Percentiles rank a stretch among this genome's conserved stretches.
Evolutionary conservation across 208 protist species (phyloP).

Genomic region (Blastocrithidia nonstop): DNA sequence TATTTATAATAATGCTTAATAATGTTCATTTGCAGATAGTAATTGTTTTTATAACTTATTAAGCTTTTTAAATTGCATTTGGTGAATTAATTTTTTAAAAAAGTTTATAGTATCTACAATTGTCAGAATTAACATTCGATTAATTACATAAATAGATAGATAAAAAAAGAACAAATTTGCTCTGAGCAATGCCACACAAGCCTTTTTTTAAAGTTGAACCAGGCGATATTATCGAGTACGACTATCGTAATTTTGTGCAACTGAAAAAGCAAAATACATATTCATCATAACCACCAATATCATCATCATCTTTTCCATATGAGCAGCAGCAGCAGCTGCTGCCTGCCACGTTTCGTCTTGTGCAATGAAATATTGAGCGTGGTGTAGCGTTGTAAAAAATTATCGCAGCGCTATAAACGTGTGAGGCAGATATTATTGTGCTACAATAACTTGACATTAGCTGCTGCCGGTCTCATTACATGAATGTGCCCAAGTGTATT

Average conservation of each 20-base stretch:
- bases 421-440: constrained; percentile 47
- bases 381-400: constrained; percentile 40
- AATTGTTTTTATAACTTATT: no score
- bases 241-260: constrained; percentile 17
- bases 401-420: constrained; percentile 17
- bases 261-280: constrained; percentile 4
- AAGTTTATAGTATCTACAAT: no score
- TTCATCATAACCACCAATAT: not conserved
- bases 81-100: no score
- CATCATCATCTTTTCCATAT: not conserved
- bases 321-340: constrained; percentile 5
- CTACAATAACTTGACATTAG: constrained; percentile 74
- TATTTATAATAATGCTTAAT: no score
- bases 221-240: constrained; percentile 47
- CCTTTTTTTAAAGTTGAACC: no score
- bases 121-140: no score
- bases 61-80: no score
- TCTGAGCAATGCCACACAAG: no score
- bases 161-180: no score
- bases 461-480: constrained; percentile 45
- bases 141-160: no score
- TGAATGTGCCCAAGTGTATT: constrained; percentile 42
- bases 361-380: constrained; percentile 82
- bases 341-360: constrained; percentile 23
- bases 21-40: no score